These are phyloP conservation scores for Taiwanofungus camphoratus DNA, from an alignment of 1,284 basidiomycete genomes.

Conservation along the genomic window DNA sequence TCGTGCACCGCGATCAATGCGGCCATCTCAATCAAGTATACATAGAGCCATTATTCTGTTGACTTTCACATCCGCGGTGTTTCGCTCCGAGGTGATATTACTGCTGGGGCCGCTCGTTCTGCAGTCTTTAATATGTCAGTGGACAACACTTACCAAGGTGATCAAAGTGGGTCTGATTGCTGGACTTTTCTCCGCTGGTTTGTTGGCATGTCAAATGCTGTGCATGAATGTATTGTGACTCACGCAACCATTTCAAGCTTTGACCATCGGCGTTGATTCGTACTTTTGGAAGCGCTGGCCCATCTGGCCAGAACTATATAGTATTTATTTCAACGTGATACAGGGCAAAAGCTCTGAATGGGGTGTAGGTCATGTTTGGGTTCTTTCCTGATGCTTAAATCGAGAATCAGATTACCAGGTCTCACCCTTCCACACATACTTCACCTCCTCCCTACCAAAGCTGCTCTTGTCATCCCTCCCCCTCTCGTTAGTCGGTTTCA, in stretches of 20 bases:
- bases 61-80: conserved; percentile 65
- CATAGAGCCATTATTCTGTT: conserved; percentile 44
- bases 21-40: conserved; percentile 32
- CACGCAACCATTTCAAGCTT: too few relatives aligned
- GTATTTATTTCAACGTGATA: conserved; percentile 83
- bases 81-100: conserved; percentile 77
- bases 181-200: conserved; percentile 55
- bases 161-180: conserved; percentile 50
- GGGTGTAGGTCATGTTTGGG: conserved; percentile 73
- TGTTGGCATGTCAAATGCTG: conserved; percentile 18
- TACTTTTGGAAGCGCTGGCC: conserved; percentile 75
- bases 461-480: conserved; percentile 68
- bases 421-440: conserved; percentile 71
- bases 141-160: conserved; percentile 40
- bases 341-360: conserved; percentile 86
- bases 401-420: conserved; percentile 39
- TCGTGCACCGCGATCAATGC: conserved; percentile 35
- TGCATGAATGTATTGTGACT: neutral
- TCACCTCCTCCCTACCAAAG: conserved; percentile 70
- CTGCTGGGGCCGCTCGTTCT: conserved; percentile 61
- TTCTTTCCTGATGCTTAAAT: neutral
- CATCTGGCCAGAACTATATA: conserved; percentile 85
- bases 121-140: conserved; percentile 44
- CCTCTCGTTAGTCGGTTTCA: conserved; percentile 49
- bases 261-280: conserved; percentile 72